Conservation (phyloP, 495 filamentous ascomycete genomes). For the Penicillium cataractarum region DNA sequence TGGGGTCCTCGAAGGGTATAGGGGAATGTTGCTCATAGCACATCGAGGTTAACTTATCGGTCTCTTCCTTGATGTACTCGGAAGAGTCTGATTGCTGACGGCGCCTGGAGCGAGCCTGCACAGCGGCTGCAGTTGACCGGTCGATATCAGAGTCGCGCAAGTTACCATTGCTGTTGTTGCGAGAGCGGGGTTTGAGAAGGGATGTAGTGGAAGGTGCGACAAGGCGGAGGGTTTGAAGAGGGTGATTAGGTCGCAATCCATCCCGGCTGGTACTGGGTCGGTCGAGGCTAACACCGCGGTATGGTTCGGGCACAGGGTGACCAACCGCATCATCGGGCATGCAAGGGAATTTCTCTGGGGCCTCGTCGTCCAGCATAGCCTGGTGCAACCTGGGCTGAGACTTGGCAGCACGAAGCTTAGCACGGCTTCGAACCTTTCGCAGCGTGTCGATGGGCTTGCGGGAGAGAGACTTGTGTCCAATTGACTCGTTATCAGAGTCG, state of each 20-base stretch:
- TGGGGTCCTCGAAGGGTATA: constrained; percentile 12
- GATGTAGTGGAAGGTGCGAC: constrained; percentile 48
- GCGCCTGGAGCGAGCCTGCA: constrained; percentile 44
- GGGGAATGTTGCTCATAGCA: constrained; percentile 45
- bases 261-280: constrained; percentile 36
- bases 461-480: constrained; percentile 43
- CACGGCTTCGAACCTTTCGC: constrained; percentile 52
- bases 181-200: constrained; percentile 34
- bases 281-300: constrained; percentile 26
- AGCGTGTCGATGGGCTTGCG: constrained; percentile 49
- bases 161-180: constrained; percentile 32
- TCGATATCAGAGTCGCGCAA: constrained; percentile 39
- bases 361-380: constrained; percentile 26
- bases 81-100: constrained; percentile 40
- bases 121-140: constrained; percentile 42
- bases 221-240: constrained; percentile 41
- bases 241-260: constrained; percentile 26
- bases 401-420: constrained; percentile 49
- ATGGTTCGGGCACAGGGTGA: constrained; percentile 13
- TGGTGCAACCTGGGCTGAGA: constrained; percentile 44
- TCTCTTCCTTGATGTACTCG: constrained; percentile 24
- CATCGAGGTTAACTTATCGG: constrained; percentile 38
- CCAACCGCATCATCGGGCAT: constrained; percentile 33
- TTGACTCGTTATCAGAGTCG: constrained; percentile 47
- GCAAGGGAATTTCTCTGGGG: constrained; percentile 39